Evolutionary conservation across 495 filamentous ascomycete species (phyloP).

Genomic region (Entonaema liquescens): DNA sequence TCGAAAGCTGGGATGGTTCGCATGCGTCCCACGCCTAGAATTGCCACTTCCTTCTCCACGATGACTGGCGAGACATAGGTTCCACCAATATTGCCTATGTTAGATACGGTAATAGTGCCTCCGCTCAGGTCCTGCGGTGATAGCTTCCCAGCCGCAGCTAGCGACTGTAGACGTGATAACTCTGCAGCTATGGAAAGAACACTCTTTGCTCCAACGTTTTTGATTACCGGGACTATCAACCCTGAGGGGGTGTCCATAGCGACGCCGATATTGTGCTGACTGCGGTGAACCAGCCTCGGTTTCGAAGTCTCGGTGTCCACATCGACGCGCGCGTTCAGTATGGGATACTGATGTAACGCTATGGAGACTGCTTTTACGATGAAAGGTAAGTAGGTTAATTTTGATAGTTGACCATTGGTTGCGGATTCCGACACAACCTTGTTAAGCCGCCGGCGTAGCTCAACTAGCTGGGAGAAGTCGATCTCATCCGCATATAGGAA

Average conservation of each 20-base stretch:
- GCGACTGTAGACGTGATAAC: conserved; percentile 72
- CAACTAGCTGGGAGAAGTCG: conserved; percentile 74
- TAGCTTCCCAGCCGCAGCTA: conserved; percentile 78
- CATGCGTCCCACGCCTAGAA: conserved; percentile 86
- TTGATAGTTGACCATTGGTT: conserved; percentile 54
- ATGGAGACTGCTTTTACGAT: conserved; percentile 93
- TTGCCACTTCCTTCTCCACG: conserved; percentile 86
- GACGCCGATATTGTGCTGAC: conserved; percentile 92
- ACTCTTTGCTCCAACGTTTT: conserved; percentile 76
- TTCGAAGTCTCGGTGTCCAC: conserved; percentile 56
- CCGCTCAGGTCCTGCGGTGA: conserved; percentile 78
- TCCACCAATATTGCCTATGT: conserved; percentile 96
- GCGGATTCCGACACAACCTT: conserved; percentile 55
- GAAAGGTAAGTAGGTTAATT: conserved; percentile 91
- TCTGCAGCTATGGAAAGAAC: conserved; percentile 81
- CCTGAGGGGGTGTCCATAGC: conserved; percentile 94
- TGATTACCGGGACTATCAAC: conserved; percentile 93
- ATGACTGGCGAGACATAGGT: conserved; percentile 93
- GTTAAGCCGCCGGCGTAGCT: conserved; percentile 76
- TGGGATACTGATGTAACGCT: conserved; percentile 79
- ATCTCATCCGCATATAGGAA: conserved; percentile 92
- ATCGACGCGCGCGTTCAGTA: conserved; percentile 88
- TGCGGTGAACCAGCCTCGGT: conserved; percentile 76
- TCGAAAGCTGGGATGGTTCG: conserved; percentile 77
- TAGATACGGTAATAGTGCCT: conserved; percentile 94